Evolutionary conservation across 1,284 basidiomycete genomes (phyloP).

Genomic region (Coniferiporia sulphurascens): DNA sequence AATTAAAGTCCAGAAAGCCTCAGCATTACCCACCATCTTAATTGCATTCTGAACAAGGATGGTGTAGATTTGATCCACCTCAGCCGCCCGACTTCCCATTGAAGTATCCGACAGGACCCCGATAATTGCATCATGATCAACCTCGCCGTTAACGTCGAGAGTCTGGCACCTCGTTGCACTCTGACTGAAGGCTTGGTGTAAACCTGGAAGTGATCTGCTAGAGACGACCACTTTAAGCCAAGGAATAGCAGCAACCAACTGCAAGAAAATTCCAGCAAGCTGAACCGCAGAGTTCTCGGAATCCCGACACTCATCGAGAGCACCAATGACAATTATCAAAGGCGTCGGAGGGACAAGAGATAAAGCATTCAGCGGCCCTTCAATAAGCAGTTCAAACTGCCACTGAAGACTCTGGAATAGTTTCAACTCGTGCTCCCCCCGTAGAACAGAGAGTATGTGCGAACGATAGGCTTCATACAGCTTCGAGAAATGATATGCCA

Average conservation of each 20-base stretch:
- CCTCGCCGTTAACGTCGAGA: neutral
- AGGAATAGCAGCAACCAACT: neutral
- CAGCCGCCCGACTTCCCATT: neutral
- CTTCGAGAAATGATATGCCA: neutral
- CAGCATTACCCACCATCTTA: too few relatives aligned
- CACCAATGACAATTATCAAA: constrained; percentile 6
- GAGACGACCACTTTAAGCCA: constrained; percentile 7
- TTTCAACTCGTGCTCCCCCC: neutral
- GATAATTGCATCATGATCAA: neutral
- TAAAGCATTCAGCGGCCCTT: neutral
- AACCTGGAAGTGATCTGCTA: neutral
- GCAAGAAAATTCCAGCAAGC: neutral
- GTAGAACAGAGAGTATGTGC: neutral
- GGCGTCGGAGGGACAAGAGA: neutral
- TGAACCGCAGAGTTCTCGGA: neutral
- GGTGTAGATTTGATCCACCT: neutral
- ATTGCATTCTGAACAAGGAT: too few relatives aligned
- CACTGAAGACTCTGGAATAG: neutral
- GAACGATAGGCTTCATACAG: neutral
- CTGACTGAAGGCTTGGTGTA: neutral
- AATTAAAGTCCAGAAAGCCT: too few relatives aligned
- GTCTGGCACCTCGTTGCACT: neutral
- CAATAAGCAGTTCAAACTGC: neutral
- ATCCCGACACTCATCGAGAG: constrained; percentile 1
- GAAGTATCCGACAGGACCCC: neutral